Base-by-base conservation (phyloP, 768 basidiomycete genomes). In the Cyathus striatus region DNA sequence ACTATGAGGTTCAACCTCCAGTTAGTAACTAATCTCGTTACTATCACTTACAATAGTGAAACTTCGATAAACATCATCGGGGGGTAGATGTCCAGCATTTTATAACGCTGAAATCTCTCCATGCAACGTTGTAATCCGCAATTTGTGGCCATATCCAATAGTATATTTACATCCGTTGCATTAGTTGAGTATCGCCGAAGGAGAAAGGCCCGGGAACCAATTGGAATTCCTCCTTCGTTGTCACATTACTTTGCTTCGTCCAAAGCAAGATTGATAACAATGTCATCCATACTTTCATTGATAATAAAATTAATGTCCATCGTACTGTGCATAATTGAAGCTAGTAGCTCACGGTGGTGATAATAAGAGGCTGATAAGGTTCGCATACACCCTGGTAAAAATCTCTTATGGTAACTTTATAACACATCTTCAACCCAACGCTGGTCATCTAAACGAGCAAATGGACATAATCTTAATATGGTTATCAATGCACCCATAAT, bases 141-240 rank as follows among this genome's bases (percentile, higher is more conserved):
- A 48, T 41, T 70, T 70, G 38, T 63, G 63, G 1, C 68, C 68
- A 2, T 46, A 39, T 5, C 64, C 65, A 10, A 65, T n/a, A n/a
- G 51, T 5, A 66, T 42, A 23, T 30, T 42, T 30, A 43, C 47
- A 6, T 26, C 51, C 34, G 22, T 40, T 39, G 18, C 37, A 42
- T 39, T 46, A 16, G 24, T 43, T 38, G 48, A 54, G 24, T 34
- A 45, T 34, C 35, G 75, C 5, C 45, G 23, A 23, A 57, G 51
- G 30, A 82, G 60, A 1, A 68, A 71, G 3, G n/a, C n/a, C n/a
- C n/a, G n/a, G n/a, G 75, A 73, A 9, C 82, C 81, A 48, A 84
- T 83, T 9, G 81, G 79, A n/a, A 83, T 65, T 0, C 82, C 81
- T 1, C 79, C 77, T 46, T 82, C 72, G 0, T 45, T 51, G 32